phyloP scores from a whole-genome alignment of 2,329 filamentous ascomycete species.

The Blastomyces percursus region DNA sequence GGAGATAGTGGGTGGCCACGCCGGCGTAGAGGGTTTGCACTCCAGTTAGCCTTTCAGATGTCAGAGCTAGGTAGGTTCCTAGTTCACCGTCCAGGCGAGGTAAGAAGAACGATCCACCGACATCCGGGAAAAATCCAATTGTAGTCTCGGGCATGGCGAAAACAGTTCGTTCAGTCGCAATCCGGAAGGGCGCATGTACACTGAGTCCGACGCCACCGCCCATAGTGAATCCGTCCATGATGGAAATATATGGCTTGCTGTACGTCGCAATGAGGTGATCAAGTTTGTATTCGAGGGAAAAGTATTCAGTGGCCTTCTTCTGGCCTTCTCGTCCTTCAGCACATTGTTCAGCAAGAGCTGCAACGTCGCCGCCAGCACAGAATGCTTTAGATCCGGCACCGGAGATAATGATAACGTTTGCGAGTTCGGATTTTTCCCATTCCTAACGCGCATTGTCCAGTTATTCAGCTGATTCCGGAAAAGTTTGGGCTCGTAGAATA shows the following conservation, averaged over 20 bases:
- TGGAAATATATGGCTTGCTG: conserved; percentile 79
- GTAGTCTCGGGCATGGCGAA: conserved; percentile 99
- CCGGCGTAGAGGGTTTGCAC: conserved; percentile 83
- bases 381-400: conserved; percentile 75
- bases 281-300: conserved; percentile 88
- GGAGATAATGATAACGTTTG: conserved; percentile 86
- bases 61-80: conserved; percentile 88
- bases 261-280: conserved; percentile 94
- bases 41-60: conserved; percentile 70
- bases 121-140: conserved; percentile 97
- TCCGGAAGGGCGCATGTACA: conserved; percentile 88
- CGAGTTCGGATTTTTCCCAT: conserved; percentile 91
- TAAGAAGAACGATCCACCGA: conserved; percentile 92
- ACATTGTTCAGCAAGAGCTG: conserved; percentile 64
- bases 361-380: conserved; percentile 89
- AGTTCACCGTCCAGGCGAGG: conserved; percentile 75
- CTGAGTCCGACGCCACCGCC: conserved; percentile 91
- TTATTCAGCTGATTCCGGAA: neutral
- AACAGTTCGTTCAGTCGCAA: conserved; percentile 87
- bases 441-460: conserved; percentile 40
- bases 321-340: conserved; percentile 55
- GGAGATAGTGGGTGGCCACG: conserved; percentile 89
- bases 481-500: neutral
- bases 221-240: conserved; percentile 99
- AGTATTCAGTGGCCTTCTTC: conserved; percentile 69